Evolutionary conservation across 805 yeast genomes (phyloP).

Genomic region (Saccharomycopsis schoenii): DNA sequence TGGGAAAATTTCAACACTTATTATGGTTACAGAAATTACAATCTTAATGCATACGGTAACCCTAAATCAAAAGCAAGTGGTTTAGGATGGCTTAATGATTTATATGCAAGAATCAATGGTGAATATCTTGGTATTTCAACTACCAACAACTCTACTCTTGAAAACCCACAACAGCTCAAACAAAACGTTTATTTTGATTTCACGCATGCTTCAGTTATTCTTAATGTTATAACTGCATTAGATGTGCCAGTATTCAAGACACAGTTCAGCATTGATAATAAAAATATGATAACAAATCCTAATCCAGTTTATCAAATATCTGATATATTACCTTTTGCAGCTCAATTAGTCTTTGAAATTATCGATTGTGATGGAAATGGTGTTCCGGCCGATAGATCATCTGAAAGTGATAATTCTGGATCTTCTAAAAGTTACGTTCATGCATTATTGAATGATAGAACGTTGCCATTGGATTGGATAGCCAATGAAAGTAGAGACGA

Average conservation of each 20-base stretch:
- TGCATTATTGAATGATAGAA: conserved; percentile 17
- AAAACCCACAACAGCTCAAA: conserved; percentile 31
- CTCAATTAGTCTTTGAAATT: conserved; percentile 17
- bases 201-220: conserved; percentile 66
- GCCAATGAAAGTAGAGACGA: conserved; percentile 18
- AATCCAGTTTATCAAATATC: conserved; percentile 1
- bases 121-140: conserved; percentile 37
- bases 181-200: conserved; percentile 52
- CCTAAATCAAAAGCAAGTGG: conserved; percentile 50
- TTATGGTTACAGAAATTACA: conserved; percentile 49
- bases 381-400: conserved; percentile 16
- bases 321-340: conserved; percentile 17
- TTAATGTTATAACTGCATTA: conserved; percentile 51
- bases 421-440: conserved; percentile 13
- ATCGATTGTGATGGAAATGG: conserved; percentile 15
- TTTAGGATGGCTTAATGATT: conserved; percentile 39
- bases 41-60: conserved; percentile 49
- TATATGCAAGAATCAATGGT: conserved; percentile 32
- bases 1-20: conserved; percentile 52
- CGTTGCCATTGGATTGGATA: conserved; percentile 15
- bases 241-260: conserved; percentile 38
- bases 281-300: background rate
- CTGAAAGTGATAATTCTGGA: background rate
- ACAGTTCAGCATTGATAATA: conserved; percentile 6
- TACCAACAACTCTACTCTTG: conserved; percentile 25